A percentile compares a stretch with the other conserved stretches of the same genome.
These are phyloP conservation scores for Withania somnifera DNA, from an alignment of 305 asterid genomes.

Conservation along the genomic window DNA sequence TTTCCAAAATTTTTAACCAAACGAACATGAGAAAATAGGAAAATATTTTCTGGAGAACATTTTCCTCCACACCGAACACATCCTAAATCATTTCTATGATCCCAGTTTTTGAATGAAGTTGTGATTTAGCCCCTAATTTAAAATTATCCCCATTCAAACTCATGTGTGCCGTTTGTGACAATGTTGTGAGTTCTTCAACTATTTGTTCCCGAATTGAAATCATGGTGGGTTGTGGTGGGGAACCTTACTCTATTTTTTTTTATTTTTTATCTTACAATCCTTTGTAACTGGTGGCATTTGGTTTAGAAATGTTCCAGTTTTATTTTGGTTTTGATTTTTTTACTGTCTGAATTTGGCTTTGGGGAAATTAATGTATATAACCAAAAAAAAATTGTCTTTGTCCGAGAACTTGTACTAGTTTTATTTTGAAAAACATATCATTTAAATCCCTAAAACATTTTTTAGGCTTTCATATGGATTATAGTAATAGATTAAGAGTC, in stretches of 20 bases:
- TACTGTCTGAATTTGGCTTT: not conserved
- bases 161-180: not conserved
- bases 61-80: no score
- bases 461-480: not conserved
- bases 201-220: not conserved
- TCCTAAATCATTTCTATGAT: not conserved
- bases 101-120: not conserved
- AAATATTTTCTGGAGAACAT: no score
- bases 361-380: not conserved
- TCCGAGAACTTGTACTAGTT: not conserved
- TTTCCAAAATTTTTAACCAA: no score
- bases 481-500: not conserved
- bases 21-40: no score
- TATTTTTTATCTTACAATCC: not conserved
- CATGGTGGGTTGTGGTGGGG: not conserved
- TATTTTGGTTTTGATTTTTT: not conserved
- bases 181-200: not conserved
- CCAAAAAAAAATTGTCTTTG: not conserved
- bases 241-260: not conserved
- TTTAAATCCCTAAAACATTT: not conserved
- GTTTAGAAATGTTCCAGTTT: not conserved
- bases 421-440: not conserved
- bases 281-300: not conserved
- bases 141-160: not conserved
- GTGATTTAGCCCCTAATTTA: not conserved